A percentile compares a stretch with the other conserved stretches of the same genome.
Evolutionary conservation across 176 grass and related monocot genomes (phyloP).

Genomic region (Pontederia crassipes): DNA sequence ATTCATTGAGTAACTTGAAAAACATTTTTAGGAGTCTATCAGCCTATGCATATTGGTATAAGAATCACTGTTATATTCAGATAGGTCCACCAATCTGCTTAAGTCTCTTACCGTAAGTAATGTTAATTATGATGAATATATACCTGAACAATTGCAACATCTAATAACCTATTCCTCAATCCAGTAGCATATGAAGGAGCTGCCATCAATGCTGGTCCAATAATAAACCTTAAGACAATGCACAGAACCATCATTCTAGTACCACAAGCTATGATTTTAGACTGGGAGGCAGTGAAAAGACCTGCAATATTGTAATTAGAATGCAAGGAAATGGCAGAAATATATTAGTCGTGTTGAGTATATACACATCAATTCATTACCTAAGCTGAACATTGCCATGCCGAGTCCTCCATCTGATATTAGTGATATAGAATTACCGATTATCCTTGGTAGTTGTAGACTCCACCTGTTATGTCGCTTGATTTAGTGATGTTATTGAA

Average conservation of each 20-base stretch:
- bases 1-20: not conserved
- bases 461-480: constrained; percentile 43
- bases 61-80: not conserved
- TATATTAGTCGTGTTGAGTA: constrained; percentile 9
- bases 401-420: constrained; percentile 85
- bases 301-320: constrained; percentile 27
- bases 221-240: constrained; percentile 55
- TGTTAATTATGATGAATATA: not conserved
- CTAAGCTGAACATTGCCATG: constrained; percentile 98
- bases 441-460: constrained; percentile 42
- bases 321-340: not conserved
- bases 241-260: constrained; percentile 49
- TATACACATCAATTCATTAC: constrained; percentile 23
- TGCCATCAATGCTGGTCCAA: constrained; percentile 65
- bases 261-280: constrained; percentile 77
- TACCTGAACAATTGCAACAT: constrained; percentile 84
- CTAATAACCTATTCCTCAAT: constrained; percentile 48
- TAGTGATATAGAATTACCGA: constrained; percentile 62
- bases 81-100: not conserved
- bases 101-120: not conserved
- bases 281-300: constrained; percentile 67
- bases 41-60: not conserved
- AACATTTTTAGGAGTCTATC: not conserved
- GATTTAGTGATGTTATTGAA: not conserved
- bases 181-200: constrained; percentile 56